These are phyloP conservation scores for Trichoderma semiorbis DNA, from an alignment of 2,329 filamentous ascomycete species.

Conservation along the genomic window DNA sequence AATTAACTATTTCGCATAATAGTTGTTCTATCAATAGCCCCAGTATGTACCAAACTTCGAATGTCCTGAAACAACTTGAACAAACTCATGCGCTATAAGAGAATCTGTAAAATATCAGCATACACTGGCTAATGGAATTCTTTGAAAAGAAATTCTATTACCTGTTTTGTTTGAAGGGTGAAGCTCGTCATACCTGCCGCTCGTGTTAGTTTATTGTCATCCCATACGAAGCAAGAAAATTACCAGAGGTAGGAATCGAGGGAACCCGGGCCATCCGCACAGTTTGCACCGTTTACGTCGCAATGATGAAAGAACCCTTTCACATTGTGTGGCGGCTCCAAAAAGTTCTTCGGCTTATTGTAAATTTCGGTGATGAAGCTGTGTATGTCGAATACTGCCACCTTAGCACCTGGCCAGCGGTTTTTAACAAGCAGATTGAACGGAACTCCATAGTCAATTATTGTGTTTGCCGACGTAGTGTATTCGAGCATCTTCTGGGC, in stretches of 20 bases:
- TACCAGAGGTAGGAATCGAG: slow-evolving; percentile 9
- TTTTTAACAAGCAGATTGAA: slow-evolving; percentile 41
- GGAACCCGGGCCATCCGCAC: background rate
- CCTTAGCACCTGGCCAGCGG: slow-evolving; percentile 54
- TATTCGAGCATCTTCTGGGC: slow-evolving; percentile 45
- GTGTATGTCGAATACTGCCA: slow-evolving; percentile 67
- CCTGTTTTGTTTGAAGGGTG: slow-evolving; percentile 11
- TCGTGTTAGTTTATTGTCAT: slow-evolving; percentile 24
- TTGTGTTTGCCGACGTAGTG: slow-evolving; percentile 46
- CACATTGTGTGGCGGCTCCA: slow-evolving; percentile 63
- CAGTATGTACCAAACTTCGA: background rate
- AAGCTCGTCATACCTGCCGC: slow-evolving; percentile 58
- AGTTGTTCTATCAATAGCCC: background rate
- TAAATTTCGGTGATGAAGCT: slow-evolving; percentile 63
- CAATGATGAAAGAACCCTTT: slow-evolving; percentile 58
- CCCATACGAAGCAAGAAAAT: background rate
- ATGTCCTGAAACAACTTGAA: background rate
- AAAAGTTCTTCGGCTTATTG: slow-evolving; percentile 54
- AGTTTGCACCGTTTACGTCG: slow-evolving; percentile 17
- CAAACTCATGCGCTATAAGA: background rate
- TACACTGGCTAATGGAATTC: background rate
- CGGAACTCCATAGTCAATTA: slow-evolving; percentile 48
- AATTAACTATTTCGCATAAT: background rate
- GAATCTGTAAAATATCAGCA: background rate
- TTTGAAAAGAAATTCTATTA: background rate